Base-by-base conservation (phyloP, 2,329 filamentous ascomycete species). In the Torrubiella hemipterigena region DNA sequence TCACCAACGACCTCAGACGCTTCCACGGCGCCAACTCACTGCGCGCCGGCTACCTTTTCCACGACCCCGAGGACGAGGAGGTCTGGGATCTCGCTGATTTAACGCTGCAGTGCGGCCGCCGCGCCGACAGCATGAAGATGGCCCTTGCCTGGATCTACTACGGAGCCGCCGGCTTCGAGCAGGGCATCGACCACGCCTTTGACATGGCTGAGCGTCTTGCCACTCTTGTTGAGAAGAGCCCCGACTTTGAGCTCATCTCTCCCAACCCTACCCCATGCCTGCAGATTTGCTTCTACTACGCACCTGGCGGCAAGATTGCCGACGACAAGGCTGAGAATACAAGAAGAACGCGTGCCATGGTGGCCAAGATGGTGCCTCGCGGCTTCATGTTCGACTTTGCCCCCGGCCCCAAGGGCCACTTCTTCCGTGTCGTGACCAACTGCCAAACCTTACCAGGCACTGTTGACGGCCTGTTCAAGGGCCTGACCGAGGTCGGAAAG, bases 201-300 rank as follows among this genome's bases (percentile, higher is more conserved):
- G 67, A 65, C 7, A 67, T 74, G 36, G 86, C 86, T 0, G 61
- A 65, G 4, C 67, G 83, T 43, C 63, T 96, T n/a, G 73, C 79
- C 1, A 50, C 49, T 0, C 54, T 76, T 1, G 49, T 95, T 3
- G 54, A 62, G 6, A 29, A 58, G 10, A 63, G 66, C 24, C 49
- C 57, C 0, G 62, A 82, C 42, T 81, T 95, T 43, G 59, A 71
- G 14, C 63, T 93, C 10, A 71, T 93, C 3, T 82, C 76, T 11
- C 66, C 73, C 33, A 78, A 81, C 44, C 82, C 85, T 17, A 78
- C 86, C 28, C 82, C 84, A 1, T 96, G 87, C 56, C 61, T 94
- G 50, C 91, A 96, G 58, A 81, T 96, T 15, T 95, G 89, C 62
- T 96, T 96, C 54, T 94, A 94, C 53, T 86, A 82, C 46, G 74